Percentiles rank a stretch among this genome's conserved stretches.
phyloP scores from a whole-genome alignment of 1,284 basidiomycete genomes.

The Cutaneotrichosporon cavernicola region DNA sequence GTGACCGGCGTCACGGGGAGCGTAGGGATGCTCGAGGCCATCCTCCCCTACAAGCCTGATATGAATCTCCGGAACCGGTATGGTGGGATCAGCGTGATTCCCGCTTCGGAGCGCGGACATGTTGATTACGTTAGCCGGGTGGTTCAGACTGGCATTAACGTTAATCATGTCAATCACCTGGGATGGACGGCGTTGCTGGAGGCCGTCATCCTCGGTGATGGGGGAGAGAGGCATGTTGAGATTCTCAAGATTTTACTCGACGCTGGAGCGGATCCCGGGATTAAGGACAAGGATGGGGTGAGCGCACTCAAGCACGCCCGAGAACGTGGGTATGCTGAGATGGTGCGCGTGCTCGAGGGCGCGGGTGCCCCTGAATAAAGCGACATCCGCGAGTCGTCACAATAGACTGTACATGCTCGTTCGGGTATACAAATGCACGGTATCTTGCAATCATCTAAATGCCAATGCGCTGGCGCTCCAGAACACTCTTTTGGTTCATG shows the following conservation, averaged over 20 bases:
- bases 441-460: constrained; percentile 17
- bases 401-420: neutral
- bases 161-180: constrained; percentile 22
- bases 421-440: constrained; percentile 8
- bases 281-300: constrained; percentile 19
- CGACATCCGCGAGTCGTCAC: neutral
- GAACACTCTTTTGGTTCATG: constrained; percentile 53
- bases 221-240: constrained; percentile 6
- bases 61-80: constrained; percentile 17
- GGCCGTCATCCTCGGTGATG: constrained; percentile 21
- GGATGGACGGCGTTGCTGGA: constrained; percentile 22
- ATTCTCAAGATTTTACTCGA: constrained; percentile 17
- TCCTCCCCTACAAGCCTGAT: constrained; percentile 15
- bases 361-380: neutral
- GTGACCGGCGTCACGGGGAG: constrained; percentile 22
- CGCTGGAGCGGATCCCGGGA: constrained; percentile 5
- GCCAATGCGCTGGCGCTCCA: constrained; percentile 46
- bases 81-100: constrained; percentile 20
- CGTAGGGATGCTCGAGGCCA: constrained; percentile 13
- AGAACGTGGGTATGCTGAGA: constrained; percentile 8
- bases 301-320: constrained; percentile 15
- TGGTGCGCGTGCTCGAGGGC: neutral
- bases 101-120: constrained; percentile 19
- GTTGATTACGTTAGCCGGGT: constrained; percentile 19
- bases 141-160: constrained; percentile 13